A percentile compares a stretch with the other conserved stretches of the same genome.
Conservation (phyloP, 2,329 filamentous ascomycete species). For the Didymellaceae sp. region DNA sequence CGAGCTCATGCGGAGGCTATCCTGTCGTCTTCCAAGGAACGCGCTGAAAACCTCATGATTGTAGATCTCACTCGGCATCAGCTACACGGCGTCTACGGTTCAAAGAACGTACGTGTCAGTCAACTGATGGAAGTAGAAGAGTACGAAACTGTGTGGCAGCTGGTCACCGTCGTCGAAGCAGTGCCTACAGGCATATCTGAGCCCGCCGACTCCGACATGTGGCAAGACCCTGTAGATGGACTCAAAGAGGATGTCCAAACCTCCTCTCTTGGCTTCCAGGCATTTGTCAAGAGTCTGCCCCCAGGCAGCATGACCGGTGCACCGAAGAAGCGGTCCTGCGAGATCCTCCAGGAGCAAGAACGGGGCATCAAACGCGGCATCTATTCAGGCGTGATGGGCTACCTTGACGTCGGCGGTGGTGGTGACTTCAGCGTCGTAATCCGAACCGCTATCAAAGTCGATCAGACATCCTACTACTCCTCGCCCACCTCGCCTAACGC, state of each 20-base stretch:
- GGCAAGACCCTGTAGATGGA: constrained; percentile 38
- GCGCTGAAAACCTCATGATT: constrained; percentile 97
- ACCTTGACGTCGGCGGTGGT: constrained; percentile 82
- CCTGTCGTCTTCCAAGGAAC: constrained; percentile 83
- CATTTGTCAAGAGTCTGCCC: constrained; percentile 78
- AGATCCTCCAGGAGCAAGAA: constrained; percentile 77
- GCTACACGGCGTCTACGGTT: constrained; percentile 81
- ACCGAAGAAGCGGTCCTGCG: constrained; percentile 90
- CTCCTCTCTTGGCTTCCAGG: constrained; percentile 69
- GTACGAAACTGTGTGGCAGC: constrained; percentile 88
- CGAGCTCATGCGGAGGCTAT: constrained; percentile 74
- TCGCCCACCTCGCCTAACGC: background rate
- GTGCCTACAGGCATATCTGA: constrained; percentile 34
- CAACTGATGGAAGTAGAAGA: constrained; percentile 88
- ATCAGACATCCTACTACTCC: constrained; percentile 10
- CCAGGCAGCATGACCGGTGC: constrained; percentile 97
- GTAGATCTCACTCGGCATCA: constrained; percentile 96
- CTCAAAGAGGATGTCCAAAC: constrained; percentile 1
- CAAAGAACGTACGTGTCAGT: constrained; percentile 74
- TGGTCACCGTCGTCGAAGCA: constrained; percentile 87
- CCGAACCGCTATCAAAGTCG: constrained; percentile 71
- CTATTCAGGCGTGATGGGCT: constrained; percentile 89
- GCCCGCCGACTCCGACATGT: constrained; percentile 36
- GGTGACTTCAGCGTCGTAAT: constrained; percentile 95
- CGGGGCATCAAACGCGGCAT: constrained; percentile 68